These are phyloP conservation scores for Priceomyces haplophilus DNA, from an alignment of 805 yeast species.

Conservation along the genomic window DNA sequence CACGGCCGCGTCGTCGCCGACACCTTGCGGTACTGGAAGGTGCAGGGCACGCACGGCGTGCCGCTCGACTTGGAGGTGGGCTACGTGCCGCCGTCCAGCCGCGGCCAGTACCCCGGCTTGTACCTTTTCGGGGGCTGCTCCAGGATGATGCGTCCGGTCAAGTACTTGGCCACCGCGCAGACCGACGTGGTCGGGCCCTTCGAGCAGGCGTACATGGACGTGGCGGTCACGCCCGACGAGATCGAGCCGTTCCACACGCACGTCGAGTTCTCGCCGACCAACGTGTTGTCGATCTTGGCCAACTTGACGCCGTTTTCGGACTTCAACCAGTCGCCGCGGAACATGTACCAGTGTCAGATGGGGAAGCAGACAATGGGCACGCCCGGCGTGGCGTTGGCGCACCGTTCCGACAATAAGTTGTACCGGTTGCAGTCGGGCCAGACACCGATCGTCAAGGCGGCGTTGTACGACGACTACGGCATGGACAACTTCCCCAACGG, in stretches of 20 bases:
- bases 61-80: slow-evolving; percentile 91
- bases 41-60: slow-evolving; percentile 71
- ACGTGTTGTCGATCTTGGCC: slow-evolving; percentile 90
- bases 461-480: slow-evolving; percentile 90
- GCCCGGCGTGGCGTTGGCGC: slow-evolving; percentile 92
- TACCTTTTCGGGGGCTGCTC: slow-evolving; percentile 88
- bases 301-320: slow-evolving; percentile 97
- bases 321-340: slow-evolving; percentile 98
- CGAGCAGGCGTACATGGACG: slow-evolving; percentile 95
- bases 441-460: slow-evolving; percentile 94
- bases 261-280: slow-evolving; percentile 93
- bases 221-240: slow-evolving; percentile 93
- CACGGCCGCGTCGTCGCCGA: slow-evolving; percentile 86
- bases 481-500: slow-evolving; percentile 99
- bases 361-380: slow-evolving; percentile 99
- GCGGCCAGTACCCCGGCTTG: slow-evolving; percentile 97
- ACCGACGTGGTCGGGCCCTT: slow-evolving; percentile 93
- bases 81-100: slow-evolving; percentile 89
- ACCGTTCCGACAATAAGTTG: slow-evolving; percentile 91
- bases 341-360: slow-evolving; percentile 99
- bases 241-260: slow-evolving; percentile 81
- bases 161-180: slow-evolving; percentile 80
- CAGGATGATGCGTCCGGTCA: slow-evolving; percentile 94
- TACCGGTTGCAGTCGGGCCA: slow-evolving; percentile 94
- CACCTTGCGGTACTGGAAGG: slow-evolving; percentile 89